These are phyloP conservation scores for Aaosphaeria pasadenensis DNA, from an alignment of 2,329 filamentous ascomycete species.

Conservation along the genomic window DNA sequence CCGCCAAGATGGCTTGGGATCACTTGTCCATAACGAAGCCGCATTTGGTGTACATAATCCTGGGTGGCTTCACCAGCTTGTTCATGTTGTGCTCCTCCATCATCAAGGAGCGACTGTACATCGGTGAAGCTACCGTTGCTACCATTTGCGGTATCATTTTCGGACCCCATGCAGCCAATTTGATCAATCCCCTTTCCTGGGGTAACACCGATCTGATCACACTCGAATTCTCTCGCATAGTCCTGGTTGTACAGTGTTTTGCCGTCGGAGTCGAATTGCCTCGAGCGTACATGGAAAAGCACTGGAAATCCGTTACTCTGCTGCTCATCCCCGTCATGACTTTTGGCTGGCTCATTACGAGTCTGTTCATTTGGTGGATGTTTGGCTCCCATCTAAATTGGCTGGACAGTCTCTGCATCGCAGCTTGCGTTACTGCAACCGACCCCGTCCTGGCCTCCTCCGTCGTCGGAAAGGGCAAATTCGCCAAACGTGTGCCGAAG, in stretches of 20 bases:
- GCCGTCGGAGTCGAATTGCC: slow-evolving; percentile 88
- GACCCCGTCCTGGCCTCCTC: slow-evolving; percentile 96
- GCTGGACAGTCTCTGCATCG: slow-evolving; percentile 82
- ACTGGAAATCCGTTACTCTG: slow-evolving; percentile 90
- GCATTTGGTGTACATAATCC: slow-evolving; percentile 97
- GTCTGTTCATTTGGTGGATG: slow-evolving; percentile 93
- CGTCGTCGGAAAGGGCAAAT: slow-evolving; percentile 98
- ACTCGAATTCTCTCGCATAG: slow-evolving; percentile 83
- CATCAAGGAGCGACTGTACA: slow-evolving; percentile 98
- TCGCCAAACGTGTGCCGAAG: slow-evolving; percentile 94
- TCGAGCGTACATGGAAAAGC: slow-evolving; percentile 94
- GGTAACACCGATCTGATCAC: slow-evolving; percentile 83
- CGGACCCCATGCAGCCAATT: slow-evolving; percentile 76
- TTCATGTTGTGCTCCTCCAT: slow-evolving; percentile 99
- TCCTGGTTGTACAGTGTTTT: slow-evolving; percentile 89
- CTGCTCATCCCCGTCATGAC: slow-evolving; percentile 96
- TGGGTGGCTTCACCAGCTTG: slow-evolving; percentile 93
- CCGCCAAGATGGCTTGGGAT: slow-evolving; percentile 66
- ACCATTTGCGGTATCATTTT: slow-evolving; percentile 87
- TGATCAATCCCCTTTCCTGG: slow-evolving; percentile 75
- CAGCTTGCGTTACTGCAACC: slow-evolving; percentile 94
- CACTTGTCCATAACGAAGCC: slow-evolving; percentile 86
- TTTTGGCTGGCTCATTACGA: slow-evolving; percentile 89
- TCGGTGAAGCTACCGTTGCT: slow-evolving; percentile 94
- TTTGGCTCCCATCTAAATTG: slow-evolving; percentile 70